These are phyloP conservation scores for Nitzschia putrida DNA, from an alignment of 108 stramenopile genomes.

Conservation along the genomic window DNA sequence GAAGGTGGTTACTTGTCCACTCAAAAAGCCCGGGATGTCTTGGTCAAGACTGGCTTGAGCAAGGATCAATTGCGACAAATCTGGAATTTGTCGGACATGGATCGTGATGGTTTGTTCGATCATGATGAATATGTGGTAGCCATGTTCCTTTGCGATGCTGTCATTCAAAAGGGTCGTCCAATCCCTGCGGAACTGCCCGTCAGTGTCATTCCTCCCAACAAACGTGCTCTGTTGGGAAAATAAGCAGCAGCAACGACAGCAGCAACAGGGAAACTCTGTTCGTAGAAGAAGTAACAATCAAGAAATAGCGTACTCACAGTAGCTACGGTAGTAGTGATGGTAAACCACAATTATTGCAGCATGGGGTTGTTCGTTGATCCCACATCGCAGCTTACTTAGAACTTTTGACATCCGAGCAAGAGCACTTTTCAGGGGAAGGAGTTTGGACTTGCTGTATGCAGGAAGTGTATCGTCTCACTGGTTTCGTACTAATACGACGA, in stretches of 20 bases:
- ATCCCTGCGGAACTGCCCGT: slow-evolving; percentile 77
- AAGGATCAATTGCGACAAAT: slow-evolving; percentile 90
- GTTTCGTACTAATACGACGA: no score
- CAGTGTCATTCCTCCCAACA: slow-evolving; percentile 75
- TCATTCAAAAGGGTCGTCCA: slow-evolving; percentile 83
- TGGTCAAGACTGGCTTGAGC: slow-evolving; percentile 81
- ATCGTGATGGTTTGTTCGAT: slow-evolving; percentile 90
- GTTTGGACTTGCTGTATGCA: no score
- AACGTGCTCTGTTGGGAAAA: slow-evolving; percentile 40
- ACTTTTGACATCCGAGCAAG: no score
- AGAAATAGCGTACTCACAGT: no score
- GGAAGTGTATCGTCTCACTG: no score
- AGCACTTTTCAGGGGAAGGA: no score
- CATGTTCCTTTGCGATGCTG: slow-evolving; percentile 90
- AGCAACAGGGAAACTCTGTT: not conserved
- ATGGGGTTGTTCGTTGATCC: no score
- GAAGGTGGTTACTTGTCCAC: slow-evolving; percentile 82
- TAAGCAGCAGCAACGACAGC: not conserved
- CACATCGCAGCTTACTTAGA: no score
- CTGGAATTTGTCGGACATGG: slow-evolving; percentile 92
- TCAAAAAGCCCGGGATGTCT: slow-evolving; percentile 75
- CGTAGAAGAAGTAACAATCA: not conserved
- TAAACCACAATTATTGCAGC: no score
- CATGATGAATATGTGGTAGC: slow-evolving; percentile 92
- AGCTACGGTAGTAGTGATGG: no score